Conservation (phyloP, 1,284 basidiomycete genomes). For the Neolentinus lepideus region DNA sequence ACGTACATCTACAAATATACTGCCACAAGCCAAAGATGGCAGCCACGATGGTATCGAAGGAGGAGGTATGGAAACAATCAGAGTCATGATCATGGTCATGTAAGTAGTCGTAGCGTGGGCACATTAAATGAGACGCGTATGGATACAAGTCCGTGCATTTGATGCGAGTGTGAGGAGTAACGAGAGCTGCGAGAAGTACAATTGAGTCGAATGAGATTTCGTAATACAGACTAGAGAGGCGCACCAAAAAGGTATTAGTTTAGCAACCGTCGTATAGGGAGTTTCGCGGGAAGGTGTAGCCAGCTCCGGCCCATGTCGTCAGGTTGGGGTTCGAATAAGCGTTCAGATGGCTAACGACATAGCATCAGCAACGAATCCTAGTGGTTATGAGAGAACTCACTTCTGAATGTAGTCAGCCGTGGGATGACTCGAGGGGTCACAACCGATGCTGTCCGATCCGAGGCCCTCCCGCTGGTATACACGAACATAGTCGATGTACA, state of each 20-base stretch:
- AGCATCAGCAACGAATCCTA: not conserved
- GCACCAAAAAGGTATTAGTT: not conserved
- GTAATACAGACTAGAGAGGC: too few relatives aligned
- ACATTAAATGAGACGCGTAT: too few relatives aligned
- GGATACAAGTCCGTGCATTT: too few relatives aligned
- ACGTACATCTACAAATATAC: too few relatives aligned
- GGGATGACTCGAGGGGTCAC: conserved; percentile 56
- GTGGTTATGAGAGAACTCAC: conserved; percentile 15
- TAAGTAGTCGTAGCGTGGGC: too few relatives aligned
- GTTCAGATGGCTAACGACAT: conserved; percentile 46
- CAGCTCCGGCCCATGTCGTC: conserved; percentile 67
- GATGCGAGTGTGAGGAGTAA: too few relatives aligned
- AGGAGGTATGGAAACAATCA: too few relatives aligned
- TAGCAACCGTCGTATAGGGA: conserved; percentile 30
- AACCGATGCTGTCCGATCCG: conserved; percentile 40
- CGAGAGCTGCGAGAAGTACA: too few relatives aligned
- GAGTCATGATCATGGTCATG: too few relatives aligned
- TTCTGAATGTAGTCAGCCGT: conserved; percentile 39
- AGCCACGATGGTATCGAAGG: too few relatives aligned
- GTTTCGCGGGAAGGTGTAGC: conserved; percentile 66
- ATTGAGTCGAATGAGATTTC: not conserved
- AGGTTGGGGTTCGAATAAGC: conserved; percentile 68
- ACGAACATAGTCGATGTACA: conserved; percentile 75
- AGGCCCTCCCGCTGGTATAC: conserved; percentile 66
- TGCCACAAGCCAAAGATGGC: too few relatives aligned